These are phyloP conservation scores for Stylonectria norvegica DNA, from an alignment of 2,329 filamentous ascomycete genomes.

Conservation along the genomic window DNA sequence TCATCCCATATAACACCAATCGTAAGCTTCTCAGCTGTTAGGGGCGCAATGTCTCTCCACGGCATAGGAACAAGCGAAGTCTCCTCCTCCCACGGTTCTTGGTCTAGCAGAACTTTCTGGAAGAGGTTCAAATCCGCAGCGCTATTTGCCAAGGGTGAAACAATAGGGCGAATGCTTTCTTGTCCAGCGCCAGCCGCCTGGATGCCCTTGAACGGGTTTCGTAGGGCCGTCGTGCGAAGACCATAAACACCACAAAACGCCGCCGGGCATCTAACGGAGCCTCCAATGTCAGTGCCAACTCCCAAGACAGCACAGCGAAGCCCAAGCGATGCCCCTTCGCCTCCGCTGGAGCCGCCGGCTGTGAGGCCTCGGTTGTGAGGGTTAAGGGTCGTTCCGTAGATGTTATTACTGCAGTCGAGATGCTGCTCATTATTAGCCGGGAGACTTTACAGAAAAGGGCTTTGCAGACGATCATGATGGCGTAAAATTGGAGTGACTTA, in stretches of 20 bases:
- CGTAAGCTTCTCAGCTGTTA: conserved; percentile 7
- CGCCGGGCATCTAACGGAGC: conserved; percentile 43
- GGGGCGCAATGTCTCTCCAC: conserved; percentile 31
- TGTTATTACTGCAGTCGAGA: conserved; percentile 34
- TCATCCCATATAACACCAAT: conserved; percentile 24
- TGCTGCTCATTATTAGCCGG: conserved; percentile 11
- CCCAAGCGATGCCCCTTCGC: conserved; percentile 40
- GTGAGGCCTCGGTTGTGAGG: conserved; percentile 38
- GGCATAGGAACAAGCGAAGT: conserved; percentile 38
- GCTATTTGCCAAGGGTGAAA: conserved; percentile 18
- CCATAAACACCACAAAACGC: conserved; percentile 43
- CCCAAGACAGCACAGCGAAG: conserved; percentile 40
- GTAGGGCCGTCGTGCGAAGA: conserved; percentile 37
- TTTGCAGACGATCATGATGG: no score
- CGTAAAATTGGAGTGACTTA: no score
- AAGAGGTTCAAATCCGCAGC: conserved; percentile 37
- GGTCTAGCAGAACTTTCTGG: conserved; percentile 34
- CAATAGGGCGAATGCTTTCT: conserved; percentile 33
- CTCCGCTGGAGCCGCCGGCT: conserved; percentile 41
- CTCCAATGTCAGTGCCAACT: conserved; percentile 46
- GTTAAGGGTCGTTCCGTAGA: conserved; percentile 39
- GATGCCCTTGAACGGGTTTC: conserved; percentile 23
- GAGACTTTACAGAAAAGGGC: background rate
- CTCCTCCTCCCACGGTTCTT: conserved; percentile 41
- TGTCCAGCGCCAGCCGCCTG: conserved; percentile 18